Evolutionary conservation across 306 rosid species (phyloP).

Genomic region (Prunus salicina): DNA sequence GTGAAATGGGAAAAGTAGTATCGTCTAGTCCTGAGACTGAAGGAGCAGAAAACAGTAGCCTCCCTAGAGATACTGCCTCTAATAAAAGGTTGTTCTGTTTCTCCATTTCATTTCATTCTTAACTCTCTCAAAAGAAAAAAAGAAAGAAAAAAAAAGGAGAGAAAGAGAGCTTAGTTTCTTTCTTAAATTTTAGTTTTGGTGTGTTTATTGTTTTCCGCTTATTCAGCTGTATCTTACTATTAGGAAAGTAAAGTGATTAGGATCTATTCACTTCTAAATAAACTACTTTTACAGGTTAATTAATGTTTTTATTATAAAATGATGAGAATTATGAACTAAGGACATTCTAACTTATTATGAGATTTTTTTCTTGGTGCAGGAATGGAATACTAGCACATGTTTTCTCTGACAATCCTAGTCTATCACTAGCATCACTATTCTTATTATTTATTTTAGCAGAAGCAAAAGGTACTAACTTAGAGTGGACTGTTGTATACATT

Average conservation of each 20-base stretch:
- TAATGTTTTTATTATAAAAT: not conserved
- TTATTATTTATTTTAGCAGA: slow-evolving; percentile 60
- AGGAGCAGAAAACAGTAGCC: slow-evolving; percentile 35
- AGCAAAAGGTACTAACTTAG: slow-evolving; percentile 51
- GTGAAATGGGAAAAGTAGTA: slow-evolving; percentile 35
- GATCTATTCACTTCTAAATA: not conserved
- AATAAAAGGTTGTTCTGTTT: slow-evolving; percentile 42
- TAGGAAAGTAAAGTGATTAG: not conserved
- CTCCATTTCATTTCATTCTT: not conserved
- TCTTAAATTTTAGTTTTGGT: not conserved
- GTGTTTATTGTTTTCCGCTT: not conserved
- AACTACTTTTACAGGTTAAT: slow-evolving; percentile 14
- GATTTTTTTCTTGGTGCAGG: slow-evolving; percentile 42
- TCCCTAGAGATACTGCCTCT: slow-evolving; percentile 24
- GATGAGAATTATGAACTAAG: slow-evolving; percentile 5
- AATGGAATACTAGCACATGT: slow-evolving; percentile 49
- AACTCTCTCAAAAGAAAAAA: not conserved
- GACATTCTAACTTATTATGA: slow-evolving; percentile 5
- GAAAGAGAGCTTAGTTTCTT: not conserved
- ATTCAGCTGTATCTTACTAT: not conserved
- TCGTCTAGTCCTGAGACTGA: slow-evolving; percentile 33
- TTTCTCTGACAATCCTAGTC: slow-evolving; percentile 49
- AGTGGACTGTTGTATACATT: not conserved
- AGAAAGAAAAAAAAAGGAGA: not conserved
- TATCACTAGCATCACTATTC: slow-evolving; percentile 53